A percentile compares a stretch with the other conserved stretches of the same genome.
These are phyloP conservation scores for Diospyros kaki DNA, from an alignment of 148 eudicot species.

Conservation along the genomic window DNA sequence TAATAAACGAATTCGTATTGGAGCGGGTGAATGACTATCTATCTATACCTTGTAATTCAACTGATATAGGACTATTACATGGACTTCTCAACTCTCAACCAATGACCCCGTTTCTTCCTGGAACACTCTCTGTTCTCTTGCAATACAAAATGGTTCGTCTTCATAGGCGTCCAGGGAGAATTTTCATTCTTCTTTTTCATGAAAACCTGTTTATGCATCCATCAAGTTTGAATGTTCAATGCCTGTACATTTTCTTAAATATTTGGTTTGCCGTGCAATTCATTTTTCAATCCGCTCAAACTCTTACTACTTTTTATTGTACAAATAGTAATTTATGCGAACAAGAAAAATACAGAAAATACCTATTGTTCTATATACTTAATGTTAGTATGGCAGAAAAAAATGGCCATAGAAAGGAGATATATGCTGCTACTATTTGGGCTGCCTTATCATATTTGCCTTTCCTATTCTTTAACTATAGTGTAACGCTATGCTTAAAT, in stretches of 20 bases:
- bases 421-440: neutral
- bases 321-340: neutral
- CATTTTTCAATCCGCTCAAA: neutral
- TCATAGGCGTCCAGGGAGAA: neutral
- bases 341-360: neutral
- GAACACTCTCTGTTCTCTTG: neutral
- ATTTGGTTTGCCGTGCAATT: neutral
- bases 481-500: neutral
- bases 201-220: neutral
- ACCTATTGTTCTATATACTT: too few species aligned
- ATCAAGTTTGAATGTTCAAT: neutral
- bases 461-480: neutral
- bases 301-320: neutral
- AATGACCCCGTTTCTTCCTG: neutral
- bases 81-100: neutral
- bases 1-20: too few species aligned
- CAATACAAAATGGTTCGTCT: neutral
- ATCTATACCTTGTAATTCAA: too few species aligned
- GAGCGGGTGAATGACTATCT: too few species aligned
- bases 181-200: neutral
- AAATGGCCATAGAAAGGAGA: neutral
- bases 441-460: neutral
- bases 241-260: neutral
- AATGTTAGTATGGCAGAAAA: neutral
- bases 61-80: neutral